A percentile compares a stretch with the other conserved stretches of the same genome.
Conservation (phyloP, 768 basidiomycete species). For the Russula olivacea region DNA sequence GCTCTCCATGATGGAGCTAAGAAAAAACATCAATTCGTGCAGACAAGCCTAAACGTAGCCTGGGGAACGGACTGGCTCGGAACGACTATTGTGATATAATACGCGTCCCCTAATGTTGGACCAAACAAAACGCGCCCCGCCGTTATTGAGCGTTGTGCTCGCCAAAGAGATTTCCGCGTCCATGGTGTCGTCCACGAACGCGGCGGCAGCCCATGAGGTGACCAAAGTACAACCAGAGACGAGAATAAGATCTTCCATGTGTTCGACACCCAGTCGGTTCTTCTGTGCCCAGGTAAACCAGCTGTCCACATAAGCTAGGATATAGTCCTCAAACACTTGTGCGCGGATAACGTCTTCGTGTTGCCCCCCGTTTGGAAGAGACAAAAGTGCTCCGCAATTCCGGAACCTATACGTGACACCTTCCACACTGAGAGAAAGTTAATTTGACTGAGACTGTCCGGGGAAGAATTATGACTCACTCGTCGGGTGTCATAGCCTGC, state of each 20-base stretch:
- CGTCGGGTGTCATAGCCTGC: too few relatives aligned
- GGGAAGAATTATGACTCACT: neutral
- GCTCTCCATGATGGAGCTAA: too few relatives aligned
- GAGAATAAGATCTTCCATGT: constrained; percentile 16
- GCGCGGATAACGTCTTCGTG: neutral
- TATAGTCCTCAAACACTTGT: constrained; percentile 3
- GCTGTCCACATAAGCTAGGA: neutral
- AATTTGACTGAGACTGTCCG: neutral
- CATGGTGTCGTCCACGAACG: neutral
- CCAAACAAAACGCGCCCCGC: neutral
- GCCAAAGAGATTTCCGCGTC: neutral
- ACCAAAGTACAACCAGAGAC: constrained; percentile 12
- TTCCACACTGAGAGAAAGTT: neutral
- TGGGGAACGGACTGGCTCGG: neutral
- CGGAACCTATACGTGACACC: neutral
- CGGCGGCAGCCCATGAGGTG: constrained; percentile 7
- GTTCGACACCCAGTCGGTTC: neutral
- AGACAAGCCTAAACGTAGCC: too few relatives aligned
- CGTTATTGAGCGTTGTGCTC: neutral
- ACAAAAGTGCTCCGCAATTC: neutral
- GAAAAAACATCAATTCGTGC: neutral
- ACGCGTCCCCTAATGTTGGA: neutral
- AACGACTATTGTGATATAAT: neutral
- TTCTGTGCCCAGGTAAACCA: neutral
- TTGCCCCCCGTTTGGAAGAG: neutral